A percentile compares a stretch with the other conserved stretches of the same genome.
These are phyloP conservation scores for Porpolomopsis calyptriformis DNA, from an alignment of 768 basidiomycete species.

Conservation along the genomic window DNA sequence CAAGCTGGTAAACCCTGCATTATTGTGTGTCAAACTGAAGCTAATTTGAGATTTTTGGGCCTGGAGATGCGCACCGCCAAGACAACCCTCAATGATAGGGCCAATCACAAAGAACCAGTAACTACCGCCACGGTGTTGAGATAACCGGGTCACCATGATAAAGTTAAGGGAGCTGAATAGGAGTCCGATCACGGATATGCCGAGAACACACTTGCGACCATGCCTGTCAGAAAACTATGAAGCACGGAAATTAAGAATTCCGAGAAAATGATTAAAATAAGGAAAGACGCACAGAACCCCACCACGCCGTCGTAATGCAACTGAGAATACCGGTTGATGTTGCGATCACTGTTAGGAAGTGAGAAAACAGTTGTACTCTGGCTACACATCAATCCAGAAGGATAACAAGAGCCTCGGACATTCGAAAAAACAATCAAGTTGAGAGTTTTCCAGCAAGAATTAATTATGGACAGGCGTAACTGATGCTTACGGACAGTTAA, in stretches of 20 bases:
- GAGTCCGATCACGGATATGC: slow-evolving; percentile 49
- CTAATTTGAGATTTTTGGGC: neutral
- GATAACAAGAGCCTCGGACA: no score
- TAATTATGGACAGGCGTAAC: neutral
- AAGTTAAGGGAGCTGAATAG: slow-evolving; percentile 56
- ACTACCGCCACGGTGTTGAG: slow-evolving; percentile 58
- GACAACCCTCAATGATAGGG: slow-evolving; percentile 52
- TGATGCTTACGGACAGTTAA: slow-evolving; percentile 44
- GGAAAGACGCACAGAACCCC: slow-evolving; percentile 56
- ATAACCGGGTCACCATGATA: slow-evolving; percentile 51
- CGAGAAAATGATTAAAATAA: neutral
- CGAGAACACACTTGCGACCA: slow-evolving; percentile 59
- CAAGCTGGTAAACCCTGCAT: slow-evolving; percentile 41
- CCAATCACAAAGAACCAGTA: slow-evolving; percentile 71
- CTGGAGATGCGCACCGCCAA: slow-evolving; percentile 47
- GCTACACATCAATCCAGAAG: no score
- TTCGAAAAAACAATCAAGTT: no score
- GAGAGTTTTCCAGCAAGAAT: no score
- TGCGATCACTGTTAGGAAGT: slow-evolving; percentile 39
- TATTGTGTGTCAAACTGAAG: slow-evolving; percentile 5
- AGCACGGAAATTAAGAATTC: slow-evolving; percentile 8
- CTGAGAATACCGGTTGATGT: slow-evolving; percentile 61
- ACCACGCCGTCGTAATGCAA: slow-evolving; percentile 75
- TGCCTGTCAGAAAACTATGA: slow-evolving; percentile 67
- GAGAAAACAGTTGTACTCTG: neutral